These are phyloP conservation scores for Zostera marina DNA, from an alignment of 116 monocot species.

Conservation along the genomic window DNA sequence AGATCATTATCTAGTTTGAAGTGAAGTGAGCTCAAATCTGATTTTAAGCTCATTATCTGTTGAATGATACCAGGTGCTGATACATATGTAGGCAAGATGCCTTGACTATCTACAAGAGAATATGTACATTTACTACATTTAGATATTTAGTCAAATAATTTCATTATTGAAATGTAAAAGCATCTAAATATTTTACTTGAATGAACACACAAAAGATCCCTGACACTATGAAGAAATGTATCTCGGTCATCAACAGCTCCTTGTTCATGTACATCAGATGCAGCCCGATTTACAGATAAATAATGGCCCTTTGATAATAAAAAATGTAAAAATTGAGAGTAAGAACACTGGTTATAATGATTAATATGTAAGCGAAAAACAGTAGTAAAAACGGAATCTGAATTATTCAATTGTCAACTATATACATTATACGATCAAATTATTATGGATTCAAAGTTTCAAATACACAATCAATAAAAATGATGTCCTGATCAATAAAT, in stretches of 20 bases:
- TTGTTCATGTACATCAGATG: slow-evolving; percentile 85
- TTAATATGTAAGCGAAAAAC: no score
- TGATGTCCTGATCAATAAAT: no score
- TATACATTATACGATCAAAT: no score
- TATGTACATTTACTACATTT: background rate
- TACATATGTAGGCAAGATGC: slow-evolving; percentile 56
- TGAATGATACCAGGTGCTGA: slow-evolving; percentile 90
- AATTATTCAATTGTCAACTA: no score
- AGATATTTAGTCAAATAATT: background rate
- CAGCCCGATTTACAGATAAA: slow-evolving; percentile 55
- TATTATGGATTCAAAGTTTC: no score
- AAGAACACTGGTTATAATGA: no score
- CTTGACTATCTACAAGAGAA: slow-evolving; percentile 43
- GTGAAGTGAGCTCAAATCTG: slow-evolving; percentile 74
- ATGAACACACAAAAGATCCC: slow-evolving; percentile 77
- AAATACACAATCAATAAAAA: no score
- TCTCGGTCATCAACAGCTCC: slow-evolving; percentile 96
- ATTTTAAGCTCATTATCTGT: slow-evolving; percentile 69
- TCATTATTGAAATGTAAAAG: background rate
- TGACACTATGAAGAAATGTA: slow-evolving; percentile 81
- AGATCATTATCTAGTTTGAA: slow-evolving; percentile 86
- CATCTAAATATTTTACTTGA: slow-evolving; percentile 34
- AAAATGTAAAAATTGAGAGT: background rate
- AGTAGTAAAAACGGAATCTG: no score
- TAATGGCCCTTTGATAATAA: slow-evolving; percentile 38